These are phyloP conservation scores for Protostelium mycophagum DNA, from an alignment of 78 protist species.

Conservation along the genomic window DNA sequence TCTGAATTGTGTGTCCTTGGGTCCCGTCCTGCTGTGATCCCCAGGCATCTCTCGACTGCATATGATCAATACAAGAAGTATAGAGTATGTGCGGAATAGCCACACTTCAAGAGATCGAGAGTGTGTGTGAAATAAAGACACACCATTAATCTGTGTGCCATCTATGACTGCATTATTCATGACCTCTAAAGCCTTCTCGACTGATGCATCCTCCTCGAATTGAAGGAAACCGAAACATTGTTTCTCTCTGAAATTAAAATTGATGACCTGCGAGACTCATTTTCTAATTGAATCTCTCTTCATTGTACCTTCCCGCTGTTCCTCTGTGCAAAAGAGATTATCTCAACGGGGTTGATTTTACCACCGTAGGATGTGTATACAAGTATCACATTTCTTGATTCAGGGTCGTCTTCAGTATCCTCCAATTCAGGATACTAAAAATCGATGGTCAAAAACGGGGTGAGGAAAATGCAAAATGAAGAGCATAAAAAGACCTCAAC, in stretches of 20 bases:
- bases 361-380: background rate
- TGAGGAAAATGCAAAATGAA: too few species aligned
- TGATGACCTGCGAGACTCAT: background rate
- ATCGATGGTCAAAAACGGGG: too few species aligned
- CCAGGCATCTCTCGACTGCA: background rate
- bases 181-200: slow-evolving; percentile 39
- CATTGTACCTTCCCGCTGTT: background rate
- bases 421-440: too few species aligned
- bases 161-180: slow-evolving; percentile 30
- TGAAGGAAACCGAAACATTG: slow-evolving; percentile 63
- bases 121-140: background rate
- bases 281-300: too few species aligned
- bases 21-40: background rate
- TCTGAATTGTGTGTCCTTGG: background rate
- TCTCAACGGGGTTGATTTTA: background rate
- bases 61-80: too few species aligned
- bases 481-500: too few species aligned
- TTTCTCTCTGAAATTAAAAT: slow-evolving; percentile 33
- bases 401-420: background rate
- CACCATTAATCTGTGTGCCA: slow-evolving; percentile 1
- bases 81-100: too few species aligned
- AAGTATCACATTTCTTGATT: background rate
- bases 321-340: background rate
- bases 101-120: background rate
- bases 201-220: slow-evolving; percentile 38